phyloP scores from a whole-genome alignment of 169 alveolate genomes.

The Fabrea salina region DNA sequence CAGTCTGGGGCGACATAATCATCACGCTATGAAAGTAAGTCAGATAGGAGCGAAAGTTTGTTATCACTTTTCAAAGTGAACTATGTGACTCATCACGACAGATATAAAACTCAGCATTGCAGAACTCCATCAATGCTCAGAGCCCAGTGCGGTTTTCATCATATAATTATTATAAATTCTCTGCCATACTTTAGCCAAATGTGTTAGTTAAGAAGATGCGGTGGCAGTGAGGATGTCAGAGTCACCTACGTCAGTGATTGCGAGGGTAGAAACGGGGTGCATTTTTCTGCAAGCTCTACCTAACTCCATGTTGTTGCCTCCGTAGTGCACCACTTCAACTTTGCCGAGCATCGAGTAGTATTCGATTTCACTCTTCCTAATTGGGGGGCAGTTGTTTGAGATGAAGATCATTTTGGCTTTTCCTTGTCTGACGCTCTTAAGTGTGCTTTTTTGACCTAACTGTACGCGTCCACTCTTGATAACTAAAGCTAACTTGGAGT shows the following conservation, averaged over 20 bases:
- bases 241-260: constrained; percentile 82
- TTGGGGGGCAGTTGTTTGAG: constrained; percentile 78
- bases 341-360: constrained; percentile 80
- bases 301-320: constrained; percentile 82
- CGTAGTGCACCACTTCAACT: constrained; percentile 74
- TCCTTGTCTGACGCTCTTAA: constrained; percentile 81
- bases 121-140: too few species aligned
- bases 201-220: too few species aligned
- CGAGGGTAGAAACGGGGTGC: constrained; percentile 77
- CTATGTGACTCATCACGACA: too few species aligned
- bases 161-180: too few species aligned
- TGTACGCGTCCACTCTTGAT: constrained; percentile 78
- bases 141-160: too few species aligned
- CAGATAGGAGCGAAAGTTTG: too few species aligned
- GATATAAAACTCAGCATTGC: too few species aligned
- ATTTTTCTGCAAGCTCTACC: constrained; percentile 85
- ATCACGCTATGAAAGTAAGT: too few species aligned
- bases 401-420: constrained; percentile 74
- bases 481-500: constrained; percentile 78
- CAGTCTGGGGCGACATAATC: too few species aligned
- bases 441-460: constrained; percentile 76
- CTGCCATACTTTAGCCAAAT: too few species aligned
- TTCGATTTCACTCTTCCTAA: constrained; percentile 81
- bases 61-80: too few species aligned
- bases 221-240: constrained; percentile 70